Conservation (phyloP, 192 early-diverging fungal genomes). For the Podila verticillata region DNA sequence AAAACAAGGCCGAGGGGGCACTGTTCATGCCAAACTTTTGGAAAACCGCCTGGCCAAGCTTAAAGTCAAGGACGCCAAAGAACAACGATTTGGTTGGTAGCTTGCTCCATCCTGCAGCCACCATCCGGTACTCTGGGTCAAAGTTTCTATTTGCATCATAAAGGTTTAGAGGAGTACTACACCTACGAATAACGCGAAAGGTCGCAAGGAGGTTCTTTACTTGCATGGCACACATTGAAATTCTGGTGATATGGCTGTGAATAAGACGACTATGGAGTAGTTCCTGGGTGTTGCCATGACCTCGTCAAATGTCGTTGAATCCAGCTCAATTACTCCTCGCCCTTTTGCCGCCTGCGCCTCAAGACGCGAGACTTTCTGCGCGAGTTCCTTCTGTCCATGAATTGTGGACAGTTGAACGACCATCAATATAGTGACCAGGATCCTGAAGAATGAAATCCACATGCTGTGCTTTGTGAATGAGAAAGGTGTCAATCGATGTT, state of each 20-base stretch:
- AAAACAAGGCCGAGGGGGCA: slow-evolving; percentile 75
- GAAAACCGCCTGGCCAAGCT: slow-evolving; percentile 69
- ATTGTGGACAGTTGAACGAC: too few species aligned
- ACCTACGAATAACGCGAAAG: not conserved
- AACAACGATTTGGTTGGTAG: slow-evolving; percentile 55
- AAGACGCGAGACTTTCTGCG: slow-evolving; percentile 34
- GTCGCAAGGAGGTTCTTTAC: slow-evolving; percentile 48
- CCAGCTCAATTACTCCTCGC: slow-evolving; percentile 61
- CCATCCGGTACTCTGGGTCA: slow-evolving; percentile 70
- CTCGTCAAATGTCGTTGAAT: slow-evolving; percentile 65
- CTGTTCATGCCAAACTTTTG: slow-evolving; percentile 63
- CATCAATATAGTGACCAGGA: too few species aligned
- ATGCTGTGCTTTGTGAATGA: too few species aligned
- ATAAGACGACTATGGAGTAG: slow-evolving; percentile 71
- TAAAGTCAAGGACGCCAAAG: slow-evolving; percentile 76
- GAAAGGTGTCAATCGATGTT: too few species aligned
- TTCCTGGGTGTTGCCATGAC: slow-evolving; percentile 70
- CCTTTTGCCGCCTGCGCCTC: slow-evolving; percentile 14
- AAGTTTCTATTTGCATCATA: slow-evolving; percentile 61
- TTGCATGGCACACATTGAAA: slow-evolving; percentile 79
- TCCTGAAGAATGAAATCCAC: too few species aligned
- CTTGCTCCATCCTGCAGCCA: slow-evolving; percentile 62
- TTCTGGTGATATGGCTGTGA: slow-evolving; percentile 71
- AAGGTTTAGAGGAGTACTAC: not conserved
- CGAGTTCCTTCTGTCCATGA: not conserved